Base-by-base conservation (phyloP, 1,139 yeast species). In the Pichia sp. region DNA sequence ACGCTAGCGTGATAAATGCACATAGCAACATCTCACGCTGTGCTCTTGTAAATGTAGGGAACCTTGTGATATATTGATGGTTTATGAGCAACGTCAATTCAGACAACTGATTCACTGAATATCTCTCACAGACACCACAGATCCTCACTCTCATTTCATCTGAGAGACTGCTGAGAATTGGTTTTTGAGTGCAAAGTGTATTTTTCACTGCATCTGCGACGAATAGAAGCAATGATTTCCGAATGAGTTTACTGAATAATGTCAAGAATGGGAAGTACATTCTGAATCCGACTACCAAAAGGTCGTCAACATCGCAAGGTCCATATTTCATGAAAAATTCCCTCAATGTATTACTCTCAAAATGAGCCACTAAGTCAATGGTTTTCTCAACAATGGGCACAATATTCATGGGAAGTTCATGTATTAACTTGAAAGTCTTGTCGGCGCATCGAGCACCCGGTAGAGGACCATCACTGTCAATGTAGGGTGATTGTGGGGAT, bases 181-280 rank as follows among this genome's bases (percentile, higher is more conserved):
- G 6, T 16, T 33, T 39, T 22, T 42, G 45, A 18, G 27, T 37
- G 6, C 25, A 27, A 11, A 42, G 19, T 2, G 19, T 27, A 23
- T 39, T 42, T 23, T 42, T 42, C 7, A 35, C 6, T 8, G 25
- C 21, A 25, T 37, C 41, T 17, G 16, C n/a, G 7, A 33, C 24
- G 21, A 33, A 32, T 13, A 42, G 16, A 10, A 42, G n/a, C 12
- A 33, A 21, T 12, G 45, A 35, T 23, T 37, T 33, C 13, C 22
- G 17, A 11, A 34, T 19, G 17, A 41, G 17, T 17, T 31, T 27
- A n/a, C 43, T 37, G 17, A 41, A 41, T 7, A 32, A 18, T 4
- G 26, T 18, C 2, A 27, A 9, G 20, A 32, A 15, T 7, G 14
- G 22, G 1, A 33, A 14, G 3, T 15, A 28, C 5, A 23, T 21